Base-by-base conservation (phyloP, 129 eudicot species). In the Lactuca saligna region DNA sequence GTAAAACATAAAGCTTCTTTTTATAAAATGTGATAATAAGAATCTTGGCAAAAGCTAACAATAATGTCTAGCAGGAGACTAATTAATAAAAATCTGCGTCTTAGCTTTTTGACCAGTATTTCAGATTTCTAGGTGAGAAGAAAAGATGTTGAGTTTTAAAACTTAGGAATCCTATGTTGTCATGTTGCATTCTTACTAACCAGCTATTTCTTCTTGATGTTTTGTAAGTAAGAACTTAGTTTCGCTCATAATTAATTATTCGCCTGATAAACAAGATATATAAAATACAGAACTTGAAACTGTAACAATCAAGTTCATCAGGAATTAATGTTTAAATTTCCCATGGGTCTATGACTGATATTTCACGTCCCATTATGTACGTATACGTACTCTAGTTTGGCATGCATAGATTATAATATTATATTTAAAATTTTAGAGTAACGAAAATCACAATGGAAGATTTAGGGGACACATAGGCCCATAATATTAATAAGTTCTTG, bases 1-100 rank as follows among this genome's bases (percentile, higher is more conserved):
- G 82, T 75, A 68, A 83, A 68, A 83, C 75, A 78, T 84, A 82
- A 84, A 85, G 91, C 87, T 82, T 84, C 82, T 73, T 81, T 73
- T 79, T 83, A 87, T 77, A 70, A 75, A 78, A 69, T 76, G 81
- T 61, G 73, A 29, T 69, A 82, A 74, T 91, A 90, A 84, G 95
- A 90, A 90, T 90, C 97, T 90, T 88, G 84, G 71, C 79, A 87
- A 90, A 90, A 86, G 91, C 85, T 78, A 76, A 83, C 84, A 84
- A 90, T 86, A 88, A 91, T 82, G 87, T 77, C 63, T 84, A 84
- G 88, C 68, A 78, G 84, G 84, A 85, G 84, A 85, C 81, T 81
- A 84, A 80, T 77, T 73, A 80, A 80, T 76, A 69, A 76, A 76
- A 69, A 61, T 76, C 65, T 68, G 78, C 60, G 72, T 84, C 80